Evolutionary conservation across 768 basidiomycete genomes (phyloP).

Genomic region (Tephrocybe rancida): DNA sequence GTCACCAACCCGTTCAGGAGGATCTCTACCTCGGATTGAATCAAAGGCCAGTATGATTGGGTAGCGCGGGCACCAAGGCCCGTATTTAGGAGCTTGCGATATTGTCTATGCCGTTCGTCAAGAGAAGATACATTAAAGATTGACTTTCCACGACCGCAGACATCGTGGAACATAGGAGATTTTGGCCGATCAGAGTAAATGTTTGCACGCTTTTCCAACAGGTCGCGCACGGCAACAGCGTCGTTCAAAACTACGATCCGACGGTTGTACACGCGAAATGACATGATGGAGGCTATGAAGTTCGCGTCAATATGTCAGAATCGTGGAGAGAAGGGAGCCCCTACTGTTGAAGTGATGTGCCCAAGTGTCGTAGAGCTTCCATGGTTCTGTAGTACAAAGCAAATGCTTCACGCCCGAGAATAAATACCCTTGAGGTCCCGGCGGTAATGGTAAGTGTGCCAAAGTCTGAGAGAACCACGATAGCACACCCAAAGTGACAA

Average conservation of each 20-base stretch:
- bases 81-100: slow-evolving; percentile 40
- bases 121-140: slow-evolving; percentile 47
- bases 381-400: slow-evolving; percentile 23
- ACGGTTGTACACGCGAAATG: slow-evolving; percentile 46
- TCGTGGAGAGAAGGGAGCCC: neutral
- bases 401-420: slow-evolving; percentile 25
- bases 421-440: slow-evolving; percentile 25
- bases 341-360: slow-evolving; percentile 22
- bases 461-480: slow-evolving; percentile 1
- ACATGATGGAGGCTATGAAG: slow-evolving; percentile 44
- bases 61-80: slow-evolving; percentile 38
- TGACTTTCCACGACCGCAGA: slow-evolving; percentile 41
- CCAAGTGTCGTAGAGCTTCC: slow-evolving; percentile 30
- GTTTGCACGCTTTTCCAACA: slow-evolving; percentile 51
- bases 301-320: neutral
- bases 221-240: slow-evolving; percentile 40
- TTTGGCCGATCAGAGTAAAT: slow-evolving; percentile 60
- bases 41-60: slow-evolving; percentile 32
- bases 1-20: slow-evolving; percentile 34
- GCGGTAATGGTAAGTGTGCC: slow-evolving; percentile 23
- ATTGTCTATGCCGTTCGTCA: slow-evolving; percentile 37
- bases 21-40: slow-evolving; percentile 35
- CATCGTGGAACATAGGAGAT: slow-evolving; percentile 43
- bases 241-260: slow-evolving; percentile 52
- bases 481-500: neutral